Conservation (phyloP, 108 stramenopile species). For the Skeletonema marinoi region DNA sequence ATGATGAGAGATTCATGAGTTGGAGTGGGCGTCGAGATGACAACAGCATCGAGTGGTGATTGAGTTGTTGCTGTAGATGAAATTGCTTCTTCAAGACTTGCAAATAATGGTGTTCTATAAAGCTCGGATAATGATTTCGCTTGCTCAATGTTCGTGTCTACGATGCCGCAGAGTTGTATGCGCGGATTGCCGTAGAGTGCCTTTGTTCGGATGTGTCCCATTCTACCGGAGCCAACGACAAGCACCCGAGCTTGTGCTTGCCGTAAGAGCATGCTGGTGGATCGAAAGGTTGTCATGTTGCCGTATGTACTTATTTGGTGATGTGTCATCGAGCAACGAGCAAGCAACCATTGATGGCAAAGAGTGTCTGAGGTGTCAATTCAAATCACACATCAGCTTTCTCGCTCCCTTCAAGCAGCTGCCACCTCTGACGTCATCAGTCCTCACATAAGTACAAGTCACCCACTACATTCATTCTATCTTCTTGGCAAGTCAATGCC, state of each 20-base stretch:
- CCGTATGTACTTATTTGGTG: too few relatives aligned
- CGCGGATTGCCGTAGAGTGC: slow-evolving; percentile 59
- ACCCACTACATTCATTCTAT: too few relatives aligned
- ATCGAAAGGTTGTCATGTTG: neutral
- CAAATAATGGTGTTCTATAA: slow-evolving; percentile 24
- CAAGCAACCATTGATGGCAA: too few relatives aligned
- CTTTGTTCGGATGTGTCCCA: slow-evolving; percentile 68
- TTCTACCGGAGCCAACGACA: slow-evolving; percentile 63
- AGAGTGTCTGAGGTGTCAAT: too few relatives aligned
- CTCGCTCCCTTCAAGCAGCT: too few relatives aligned
- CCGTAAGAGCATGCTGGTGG: neutral
- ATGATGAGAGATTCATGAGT: slow-evolving; percentile 55
- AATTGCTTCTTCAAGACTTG: neutral
- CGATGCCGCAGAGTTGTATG: slow-evolving; percentile 56
- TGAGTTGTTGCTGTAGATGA: neutral
- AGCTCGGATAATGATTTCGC: slow-evolving; percentile 38
- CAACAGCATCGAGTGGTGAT: slow-evolving; percentile 48
- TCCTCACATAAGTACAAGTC: too few relatives aligned
- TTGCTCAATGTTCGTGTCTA: slow-evolving; percentile 50
- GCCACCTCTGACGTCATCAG: too few relatives aligned
- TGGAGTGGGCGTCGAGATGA: slow-evolving; percentile 63
- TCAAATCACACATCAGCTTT: too few relatives aligned
- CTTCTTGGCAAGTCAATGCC: too few relatives aligned
- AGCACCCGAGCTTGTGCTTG: slow-evolving; percentile 18
- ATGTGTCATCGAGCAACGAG: too few relatives aligned